Evolutionary conservation across 164 flowering plant species (phyloP), one percentile per base, ranked within the genome.

Genomic region (Nelumbo lutea): DNA sequence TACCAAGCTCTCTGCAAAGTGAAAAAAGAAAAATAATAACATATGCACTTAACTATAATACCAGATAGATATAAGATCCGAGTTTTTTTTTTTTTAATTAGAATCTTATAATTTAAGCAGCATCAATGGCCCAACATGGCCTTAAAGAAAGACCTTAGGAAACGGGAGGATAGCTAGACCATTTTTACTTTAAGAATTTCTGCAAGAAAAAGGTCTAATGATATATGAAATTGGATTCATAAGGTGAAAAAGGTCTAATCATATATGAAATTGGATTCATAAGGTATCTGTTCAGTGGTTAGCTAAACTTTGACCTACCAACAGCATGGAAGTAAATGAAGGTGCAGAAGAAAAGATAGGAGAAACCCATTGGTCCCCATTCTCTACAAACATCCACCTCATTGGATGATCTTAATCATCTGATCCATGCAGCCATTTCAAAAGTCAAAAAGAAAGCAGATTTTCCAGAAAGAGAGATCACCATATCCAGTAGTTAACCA

Each of bases 1-100:
- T 90, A 27, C 98, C 97, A 59, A 94, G 95, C 71, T 90, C 92
- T 89, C 98, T 91, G 67, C 51, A 73, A 56, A 56, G 41, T 14
- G 14, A 14, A 2, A 2, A 53, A 8, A 50, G 4, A 14, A 64
- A 47, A 10, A 44, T 55, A 9, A 38, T 5, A 50, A 50, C n/a
- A 56, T 6, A 14, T 1, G 14, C 15, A 48, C 9, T 2, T 14
- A 67, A 56, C 48, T 14, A 1, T 69, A 6, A 9, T 42, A 1
- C 9, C 40, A n/a, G n/a, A 45, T 27, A n/a, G n/a, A 0, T 4
- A 1, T 53, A 4, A 53, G 57, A 53, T 53, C 57, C 11, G 27
- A 27, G 27, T 27, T 27, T 27, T 27, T 27, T 27, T 27, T 27
- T 27, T 27, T 27, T 27, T 27, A 27, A 27, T 27, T 53, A 53